Evolutionary conservation across 306 rosid species (phyloP).

Genomic region (Hippophae rhamnoides): DNA sequence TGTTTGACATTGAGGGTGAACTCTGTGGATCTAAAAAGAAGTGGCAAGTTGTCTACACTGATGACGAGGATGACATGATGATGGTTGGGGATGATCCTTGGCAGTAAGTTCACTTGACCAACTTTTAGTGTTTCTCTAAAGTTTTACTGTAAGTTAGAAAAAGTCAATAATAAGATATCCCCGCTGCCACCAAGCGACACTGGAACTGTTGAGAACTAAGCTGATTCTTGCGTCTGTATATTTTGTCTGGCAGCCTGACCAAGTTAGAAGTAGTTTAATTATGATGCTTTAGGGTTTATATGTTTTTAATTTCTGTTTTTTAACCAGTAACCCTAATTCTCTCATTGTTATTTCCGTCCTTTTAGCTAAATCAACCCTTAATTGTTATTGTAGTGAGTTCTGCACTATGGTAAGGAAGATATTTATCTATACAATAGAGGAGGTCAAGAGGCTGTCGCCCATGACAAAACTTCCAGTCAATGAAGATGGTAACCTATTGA

Average conservation of each 20-base stretch:
- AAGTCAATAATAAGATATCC: neutral
- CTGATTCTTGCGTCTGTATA: neutral
- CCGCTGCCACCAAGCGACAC: neutral
- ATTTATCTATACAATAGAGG: constrained; percentile 78
- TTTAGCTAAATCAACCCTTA: neutral
- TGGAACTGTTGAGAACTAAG: neutral
- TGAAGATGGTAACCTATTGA: constrained; percentile 48
- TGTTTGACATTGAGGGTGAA: constrained; percentile 86
- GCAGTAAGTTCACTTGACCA: constrained; percentile 55
- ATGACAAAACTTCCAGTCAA: constrained; percentile 48
- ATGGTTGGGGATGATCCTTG: constrained; percentile 99
- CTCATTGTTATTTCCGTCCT: too few relatives aligned
- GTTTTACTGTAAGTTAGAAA: neutral
- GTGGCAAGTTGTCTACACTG: constrained; percentile 92
- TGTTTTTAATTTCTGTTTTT: neutral
- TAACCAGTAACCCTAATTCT: too few relatives aligned
- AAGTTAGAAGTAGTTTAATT: too few relatives aligned
- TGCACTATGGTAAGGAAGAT: constrained; percentile 88
- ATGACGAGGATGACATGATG: constrained; percentile 96
- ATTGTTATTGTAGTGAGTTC: constrained; percentile 68
- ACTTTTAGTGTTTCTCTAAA: constrained; percentile 2
- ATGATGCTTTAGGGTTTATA: neutral
- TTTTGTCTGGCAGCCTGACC: too few relatives aligned
- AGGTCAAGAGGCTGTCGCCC: constrained; percentile 87
- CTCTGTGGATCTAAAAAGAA: constrained; percentile 62